Evolutionary conservation across 176 grass and related monocot species (phyloP), one percentile per base, ranked within the genome.

Genomic region (Oryza meyeriana): DNA sequence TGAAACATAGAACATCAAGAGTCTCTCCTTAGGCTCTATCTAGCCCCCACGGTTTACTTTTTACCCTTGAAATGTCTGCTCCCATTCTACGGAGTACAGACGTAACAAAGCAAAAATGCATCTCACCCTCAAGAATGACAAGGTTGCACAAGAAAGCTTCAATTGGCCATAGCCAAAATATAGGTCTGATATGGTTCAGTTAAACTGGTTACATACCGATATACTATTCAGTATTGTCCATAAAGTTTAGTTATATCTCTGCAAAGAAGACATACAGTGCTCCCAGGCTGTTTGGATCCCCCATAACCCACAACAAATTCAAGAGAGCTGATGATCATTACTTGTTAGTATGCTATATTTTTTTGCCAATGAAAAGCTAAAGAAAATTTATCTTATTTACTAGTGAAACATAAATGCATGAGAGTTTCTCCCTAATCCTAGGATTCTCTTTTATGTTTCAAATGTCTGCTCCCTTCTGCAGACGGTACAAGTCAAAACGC

Each of bases 361-460:
- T 74, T 75, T 66, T 41, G 64, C 52, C 64, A 64, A 68, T 30
- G 69, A 30, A 78, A 66, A 74, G 52, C 78, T 38, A 82, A 44
- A 79, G 12, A 4, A 10, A 52, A 82, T 11, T 71, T 44, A 58
- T 89, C 42, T 65, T 81, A 65, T 61, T 69, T 69, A 45, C 64
- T 77, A 14, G n/a, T 59, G 58, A 72, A 62, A 77, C 10, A 57
- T 78, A 41, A 57, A 66, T 30, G 77, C 48, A 66, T 4, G 12
- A 86, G 42, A 42, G 29, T 82, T 39, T 64, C 36, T 82, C 12
- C 44, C 28, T 78, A 65, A 9, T 3, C 20, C 16, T 13, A 75
- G 2, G 7, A 29, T 31, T 34, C 59, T 48, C 58, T 36, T 50
- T 5, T 78, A 57, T 61, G 61, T 61, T 79, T 31, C 12, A 13